A percentile compares a stretch with the other conserved stretches of the same genome.
Conservation (phyloP, 2,329 filamentous ascomycete genomes). For the Hypomyces rosellus region DNA sequence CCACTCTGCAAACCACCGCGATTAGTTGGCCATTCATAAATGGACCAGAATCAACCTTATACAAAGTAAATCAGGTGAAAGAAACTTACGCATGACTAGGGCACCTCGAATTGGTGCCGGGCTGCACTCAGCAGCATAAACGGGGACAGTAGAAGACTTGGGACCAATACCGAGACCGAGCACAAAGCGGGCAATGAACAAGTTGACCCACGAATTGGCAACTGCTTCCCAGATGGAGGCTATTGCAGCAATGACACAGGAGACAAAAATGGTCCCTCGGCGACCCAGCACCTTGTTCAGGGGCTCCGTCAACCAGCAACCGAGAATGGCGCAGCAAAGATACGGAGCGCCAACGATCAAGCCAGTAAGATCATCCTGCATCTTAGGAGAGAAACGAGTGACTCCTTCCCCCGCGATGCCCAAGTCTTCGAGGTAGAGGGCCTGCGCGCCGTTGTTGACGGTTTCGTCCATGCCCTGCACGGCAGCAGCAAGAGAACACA, state of each 20-base stretch:
- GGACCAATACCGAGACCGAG: slow-evolving; percentile 64
- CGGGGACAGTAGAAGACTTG: slow-evolving; percentile 58
- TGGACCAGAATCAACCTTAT: not conserved
- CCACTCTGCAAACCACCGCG: not conserved
- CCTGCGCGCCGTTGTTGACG: slow-evolving; percentile 55
- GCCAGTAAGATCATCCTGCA: slow-evolving; percentile 25
- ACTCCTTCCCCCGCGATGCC: slow-evolving; percentile 61
- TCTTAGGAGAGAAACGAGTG: slow-evolving; percentile 44
- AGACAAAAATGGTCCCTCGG: slow-evolving; percentile 14
- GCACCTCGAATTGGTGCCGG: slow-evolving; percentile 63
- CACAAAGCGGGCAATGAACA: slow-evolving; percentile 58
- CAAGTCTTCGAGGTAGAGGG: slow-evolving; percentile 54
- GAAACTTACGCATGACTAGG: slow-evolving; percentile 55
- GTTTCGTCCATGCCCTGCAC: slow-evolving; percentile 61
- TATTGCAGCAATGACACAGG: slow-evolving; percentile 13
- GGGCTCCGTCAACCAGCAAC: slow-evolving; percentile 29
- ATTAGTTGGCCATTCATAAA: not conserved
- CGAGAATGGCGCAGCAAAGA: slow-evolving; percentile 11
- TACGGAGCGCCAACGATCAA: slow-evolving; percentile 16
- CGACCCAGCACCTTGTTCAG: slow-evolving; percentile 14
- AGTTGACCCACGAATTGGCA: slow-evolving; percentile 47
- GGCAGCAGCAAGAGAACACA: slow-evolving; percentile 51
- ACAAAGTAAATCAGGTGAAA: not conserved
- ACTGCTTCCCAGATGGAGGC: slow-evolving; percentile 19
- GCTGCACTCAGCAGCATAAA: slow-evolving; percentile 67